These are phyloP conservation scores for Talinum fruticosum DNA, from an alignment of 148 eudicot species.

Conservation along the genomic window DNA sequence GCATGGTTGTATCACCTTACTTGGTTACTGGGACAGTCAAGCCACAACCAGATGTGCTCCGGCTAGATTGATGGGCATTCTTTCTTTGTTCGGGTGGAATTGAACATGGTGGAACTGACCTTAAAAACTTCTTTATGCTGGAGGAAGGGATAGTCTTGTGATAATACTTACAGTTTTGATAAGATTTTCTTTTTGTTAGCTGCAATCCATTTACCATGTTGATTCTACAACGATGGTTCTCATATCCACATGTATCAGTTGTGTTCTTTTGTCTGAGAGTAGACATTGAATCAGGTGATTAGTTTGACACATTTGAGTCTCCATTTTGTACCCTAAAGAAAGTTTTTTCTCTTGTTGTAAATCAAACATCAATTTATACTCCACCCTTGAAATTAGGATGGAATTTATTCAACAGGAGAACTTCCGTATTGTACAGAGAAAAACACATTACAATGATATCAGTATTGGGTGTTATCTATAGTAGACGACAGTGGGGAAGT, in stretches of 20 bases:
- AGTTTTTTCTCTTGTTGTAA: neutral
- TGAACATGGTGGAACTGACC: constrained; percentile 12
- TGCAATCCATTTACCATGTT: neutral
- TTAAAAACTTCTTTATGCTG: neutral
- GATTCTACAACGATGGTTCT: neutral
- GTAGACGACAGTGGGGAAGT: too few relatives aligned
- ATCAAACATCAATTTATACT: neutral
- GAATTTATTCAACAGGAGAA: neutral
- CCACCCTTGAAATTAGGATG: neutral
- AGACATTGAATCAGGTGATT: neutral
- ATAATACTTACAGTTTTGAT: neutral
- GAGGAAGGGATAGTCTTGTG: neutral
- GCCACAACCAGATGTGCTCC: constrained; percentile 49
- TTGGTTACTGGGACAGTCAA: constrained; percentile 48
- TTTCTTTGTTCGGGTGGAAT: neutral
- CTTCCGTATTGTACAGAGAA: neutral
- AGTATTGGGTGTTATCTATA: too few relatives aligned
- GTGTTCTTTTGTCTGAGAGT: neutral
- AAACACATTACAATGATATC: neutral
- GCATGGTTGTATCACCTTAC: constrained; percentile 67
- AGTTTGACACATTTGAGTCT: neutral
- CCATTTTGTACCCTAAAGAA: neutral
- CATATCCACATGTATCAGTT: neutral
- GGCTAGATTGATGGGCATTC: constrained; percentile 48
- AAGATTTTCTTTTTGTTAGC: neutral